Base-by-base conservation (phyloP, 2,329 filamentous ascomycete genomes). In the Hymenotorrendiella dingleyae region DNA sequence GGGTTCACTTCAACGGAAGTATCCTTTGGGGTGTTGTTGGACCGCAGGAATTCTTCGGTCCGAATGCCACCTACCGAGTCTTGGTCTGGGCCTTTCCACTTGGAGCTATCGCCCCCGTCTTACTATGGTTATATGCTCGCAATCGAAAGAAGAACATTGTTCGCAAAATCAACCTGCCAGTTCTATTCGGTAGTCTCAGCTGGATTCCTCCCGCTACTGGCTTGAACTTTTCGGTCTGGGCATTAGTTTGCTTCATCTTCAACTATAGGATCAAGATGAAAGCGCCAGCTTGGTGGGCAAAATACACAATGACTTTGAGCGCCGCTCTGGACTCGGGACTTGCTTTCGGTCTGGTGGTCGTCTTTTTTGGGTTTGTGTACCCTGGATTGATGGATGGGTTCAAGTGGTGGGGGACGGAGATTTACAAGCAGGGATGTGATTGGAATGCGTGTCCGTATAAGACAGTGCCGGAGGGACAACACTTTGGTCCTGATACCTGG, bases 11-110 rank as follows among this genome's bases (percentile, higher is more conserved):
- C 71, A 93, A 93, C 63, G 87, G 87, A 40, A 87, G 82, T 42
- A 90, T 94, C 43, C 76, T 94, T 3, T 94, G 88, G 88, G 88
- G 88, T 34, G 85, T 94, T 6, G 85, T 94, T 10, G 88, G 88
- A 0, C 88, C 88, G 0, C 66, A 72, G 42, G 82, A 90, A 54
- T 93, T 94, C 70, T 94, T 94, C 55, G 87, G 87, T 0, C 74
- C 75, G 1, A 73, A 73, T 23, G 85, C 85, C 12, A 79, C 86
- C 6, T 94, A 94, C 61, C 75, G 82, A 14, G 73, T 78, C 7
- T 72, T 94, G 1, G 76, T 94, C 2, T 94, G 84, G 84, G 86
- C 84, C 43, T 94, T 94, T 64, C 73, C 84, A 4, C 64, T 91
- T 17, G 88, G 88, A 19, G 83, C 84, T 24, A 58, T 91, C 19